These are phyloP conservation scores for Venturia nashicola DNA, from an alignment of 2,329 filamentous ascomycete genomes.

Conservation along the genomic window DNA sequence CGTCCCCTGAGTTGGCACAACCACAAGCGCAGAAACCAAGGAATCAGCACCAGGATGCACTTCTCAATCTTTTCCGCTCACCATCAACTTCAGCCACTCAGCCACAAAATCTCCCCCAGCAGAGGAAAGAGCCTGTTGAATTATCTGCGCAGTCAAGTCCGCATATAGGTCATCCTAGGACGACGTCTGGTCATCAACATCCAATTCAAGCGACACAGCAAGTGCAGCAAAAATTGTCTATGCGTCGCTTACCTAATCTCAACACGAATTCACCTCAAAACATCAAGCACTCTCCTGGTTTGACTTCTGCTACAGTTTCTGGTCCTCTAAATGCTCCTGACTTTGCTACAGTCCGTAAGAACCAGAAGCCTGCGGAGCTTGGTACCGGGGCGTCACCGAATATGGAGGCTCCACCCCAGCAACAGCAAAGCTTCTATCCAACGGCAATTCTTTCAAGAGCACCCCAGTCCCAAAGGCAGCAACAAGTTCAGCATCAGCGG, in stretches of 20 bases:
- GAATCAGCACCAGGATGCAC: constrained; percentile 27
- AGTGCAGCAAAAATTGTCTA: constrained; percentile 4
- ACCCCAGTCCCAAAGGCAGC: background rate
- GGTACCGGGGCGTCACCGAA: background rate
- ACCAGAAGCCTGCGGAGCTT: constrained; percentile 9
- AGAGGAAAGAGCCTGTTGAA: constrained; percentile 14
- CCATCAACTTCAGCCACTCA: constrained; percentile 16
- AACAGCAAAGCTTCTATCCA: constrained; percentile 2
- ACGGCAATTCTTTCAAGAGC: background rate
- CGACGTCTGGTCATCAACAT: background rate
- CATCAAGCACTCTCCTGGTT: background rate
- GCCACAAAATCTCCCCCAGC: background rate
- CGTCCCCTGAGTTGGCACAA: constrained; percentile 1
- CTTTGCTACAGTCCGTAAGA: constrained; percentile 24
- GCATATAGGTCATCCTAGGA: constrained; percentile 5
- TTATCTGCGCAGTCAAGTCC: constrained; percentile 15
- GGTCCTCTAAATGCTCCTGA: constrained; percentile 30
- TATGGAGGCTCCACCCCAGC: background rate
- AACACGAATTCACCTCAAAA: background rate
- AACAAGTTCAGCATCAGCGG: background rate
- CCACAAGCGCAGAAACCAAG: constrained; percentile 4
- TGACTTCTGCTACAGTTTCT: constrained; percentile 24
- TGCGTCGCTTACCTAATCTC: constrained; percentile 6
- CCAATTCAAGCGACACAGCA: constrained; percentile 7
- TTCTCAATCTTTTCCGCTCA: constrained; percentile 33